phyloP scores from a whole-genome alignment of 2,329 filamentous ascomycete species.

The Cryphonectria japonica region DNA sequence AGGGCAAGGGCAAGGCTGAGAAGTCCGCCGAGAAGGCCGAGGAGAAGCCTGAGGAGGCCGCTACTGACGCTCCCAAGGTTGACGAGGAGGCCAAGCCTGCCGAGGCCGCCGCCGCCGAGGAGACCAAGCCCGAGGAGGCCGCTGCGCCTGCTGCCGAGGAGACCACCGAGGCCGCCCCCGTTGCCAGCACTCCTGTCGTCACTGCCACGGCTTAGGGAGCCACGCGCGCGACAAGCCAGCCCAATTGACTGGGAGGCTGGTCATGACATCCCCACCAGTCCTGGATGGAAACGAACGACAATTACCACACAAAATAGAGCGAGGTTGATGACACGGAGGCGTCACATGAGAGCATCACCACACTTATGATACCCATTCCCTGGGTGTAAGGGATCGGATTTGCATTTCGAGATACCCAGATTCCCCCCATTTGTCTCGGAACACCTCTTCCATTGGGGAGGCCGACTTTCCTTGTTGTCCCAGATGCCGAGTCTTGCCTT shows the following conservation, averaged over 20 bases:
- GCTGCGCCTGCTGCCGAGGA: neutral
- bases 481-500: constrained; percentile 32
- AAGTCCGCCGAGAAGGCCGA: constrained; percentile 49
- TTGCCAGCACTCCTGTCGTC: constrained; percentile 50
- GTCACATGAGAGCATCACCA: constrained; percentile 31
- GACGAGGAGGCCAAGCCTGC: constrained; percentile 32
- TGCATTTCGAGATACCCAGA: constrained; percentile 63
- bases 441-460: constrained; percentile 28
- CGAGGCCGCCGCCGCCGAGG: constrained; percentile 39
- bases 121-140: constrained; percentile 34
- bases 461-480: constrained; percentile 31
- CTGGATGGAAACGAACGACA: constrained; percentile 29
- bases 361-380: constrained; percentile 30
- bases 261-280: constrained; percentile 29
- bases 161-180: constrained; percentile 41
- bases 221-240: constrained; percentile 13
- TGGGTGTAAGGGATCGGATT: constrained; percentile 47
- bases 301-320: constrained; percentile 34
- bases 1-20: constrained; percentile 43
- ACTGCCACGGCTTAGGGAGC: constrained; percentile 55
- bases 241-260: constrained; percentile 32
- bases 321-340: constrained; percentile 34
- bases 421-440: constrained; percentile 44
- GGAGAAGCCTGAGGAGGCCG: constrained; percentile 43
- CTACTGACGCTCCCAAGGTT: constrained; percentile 39